These are phyloP conservation scores for Kwoniella europaea DNA, from an alignment of 768 basidiomycete species.

Conservation along the genomic window DNA sequence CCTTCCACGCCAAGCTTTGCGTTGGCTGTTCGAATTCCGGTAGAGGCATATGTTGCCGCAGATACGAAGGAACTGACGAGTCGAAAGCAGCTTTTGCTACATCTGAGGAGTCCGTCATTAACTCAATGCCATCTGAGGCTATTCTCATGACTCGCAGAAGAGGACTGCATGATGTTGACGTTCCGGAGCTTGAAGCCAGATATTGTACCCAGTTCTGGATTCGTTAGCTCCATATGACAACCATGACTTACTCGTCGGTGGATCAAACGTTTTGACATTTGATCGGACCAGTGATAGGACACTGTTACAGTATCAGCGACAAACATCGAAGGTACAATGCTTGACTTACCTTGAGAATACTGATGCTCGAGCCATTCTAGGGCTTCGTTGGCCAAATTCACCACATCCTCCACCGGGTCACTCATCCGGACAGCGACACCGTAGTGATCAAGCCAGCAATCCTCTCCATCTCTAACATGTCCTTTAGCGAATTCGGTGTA, in stretches of 20 bases:
- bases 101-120: neutral
- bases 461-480: slow-evolving; percentile 69
- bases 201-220: slow-evolving; percentile 16
- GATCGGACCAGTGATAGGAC: slow-evolving; percentile 29
- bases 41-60: slow-evolving; percentile 56
- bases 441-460: slow-evolving; percentile 81
- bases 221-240: slow-evolving; percentile 2
- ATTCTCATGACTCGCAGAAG: slow-evolving; percentile 18
- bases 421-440: slow-evolving; percentile 76
- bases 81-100: slow-evolving; percentile 37
- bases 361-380: slow-evolving; percentile 65
- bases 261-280: slow-evolving; percentile 34
- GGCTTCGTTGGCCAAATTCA: slow-evolving; percentile 68
- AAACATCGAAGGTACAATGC: neutral
- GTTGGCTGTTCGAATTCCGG: slow-evolving; percentile 31
- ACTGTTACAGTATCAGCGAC: slow-evolving; percentile 11
- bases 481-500: slow-evolving; percentile 83
- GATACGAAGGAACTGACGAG: slow-evolving; percentile 32
- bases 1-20: slow-evolving; percentile 22
- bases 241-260: slow-evolving; percentile 43
- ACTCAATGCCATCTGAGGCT: slow-evolving; percentile 2
- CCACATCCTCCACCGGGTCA: slow-evolving; percentile 64
- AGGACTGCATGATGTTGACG: neutral
- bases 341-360: slow-evolving; percentile 26
- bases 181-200: neutral